Base-by-base conservation (phyloP, 352 stramenopile genomes). In the Lagenidium sp. region DNA sequence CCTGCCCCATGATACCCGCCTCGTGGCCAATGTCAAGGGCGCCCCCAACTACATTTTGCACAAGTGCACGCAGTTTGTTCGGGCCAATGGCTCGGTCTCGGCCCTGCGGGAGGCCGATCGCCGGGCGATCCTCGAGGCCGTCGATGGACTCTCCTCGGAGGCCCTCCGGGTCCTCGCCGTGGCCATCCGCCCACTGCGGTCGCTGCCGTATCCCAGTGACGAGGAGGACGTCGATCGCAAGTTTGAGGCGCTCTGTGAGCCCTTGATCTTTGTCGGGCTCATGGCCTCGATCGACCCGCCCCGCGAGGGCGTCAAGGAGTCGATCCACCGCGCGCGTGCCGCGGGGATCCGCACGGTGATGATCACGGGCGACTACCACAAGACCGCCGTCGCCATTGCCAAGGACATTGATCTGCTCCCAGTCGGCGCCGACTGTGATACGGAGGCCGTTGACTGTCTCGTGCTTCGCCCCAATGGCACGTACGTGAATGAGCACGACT, bases 321-420 rank as follows among this genome's bases (percentile, higher is more conserved):
- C 76, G 1, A 81, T 88, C 31, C 58, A 75, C 7, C 77, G 47
- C 19, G 68, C 72, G 30, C 65, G 65, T 20, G 57, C 68, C 28
- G 65, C 69, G 4, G 78, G 56, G 12, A 77, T 89, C 19, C 69
- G 69, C 2, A 86, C 73, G 0, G 67, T 93, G 4, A 97, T 98
- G 85, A 82, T 97, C 35, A 98, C 93, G 1, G 93, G 93, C 23
- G 95, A 98, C 68, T 90, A 94, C 19, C 71, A 96, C 32, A 93
- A 97, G 58, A 98, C 95, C 16, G 95, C 94, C 7, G 51, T 96
- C 5, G 88, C 91, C 2, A 97, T 98, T 48, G 93, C 86, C 2
- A 71, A 73, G 39, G 57, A 95, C 51, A 89, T 97, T 57, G 91
- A 90, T 5, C 82, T 98, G 45, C 58, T 98, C 7, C 30, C 55